phyloP scores from a whole-genome alignment of 768 basidiomycete genomes.

The Chiua virens region DNA sequence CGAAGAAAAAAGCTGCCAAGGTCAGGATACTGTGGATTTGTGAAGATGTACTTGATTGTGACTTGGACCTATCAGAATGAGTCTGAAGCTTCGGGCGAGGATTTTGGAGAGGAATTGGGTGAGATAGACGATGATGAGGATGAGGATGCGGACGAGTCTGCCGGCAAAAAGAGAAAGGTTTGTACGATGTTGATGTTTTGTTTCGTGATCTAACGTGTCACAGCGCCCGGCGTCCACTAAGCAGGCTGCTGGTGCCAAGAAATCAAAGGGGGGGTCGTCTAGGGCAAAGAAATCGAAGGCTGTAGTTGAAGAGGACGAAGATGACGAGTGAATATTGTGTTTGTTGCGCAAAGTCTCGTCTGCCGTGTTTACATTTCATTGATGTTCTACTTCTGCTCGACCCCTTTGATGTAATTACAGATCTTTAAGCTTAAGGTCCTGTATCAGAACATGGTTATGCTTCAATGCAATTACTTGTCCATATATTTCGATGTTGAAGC shows the following conservation, averaged over 20 bases:
- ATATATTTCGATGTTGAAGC: background rate
- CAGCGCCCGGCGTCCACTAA: conserved; percentile 47
- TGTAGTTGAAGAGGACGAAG: conserved; percentile 44
- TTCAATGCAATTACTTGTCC: conserved; percentile 2
- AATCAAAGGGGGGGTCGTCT: conserved; percentile 26
- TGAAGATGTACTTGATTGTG: background rate
- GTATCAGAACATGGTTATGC: conserved; percentile 4
- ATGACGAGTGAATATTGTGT: conserved; percentile 25
- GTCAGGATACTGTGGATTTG: conserved; percentile 18
- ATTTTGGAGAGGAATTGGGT: conserved; percentile 45
- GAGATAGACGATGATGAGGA: conserved; percentile 52
- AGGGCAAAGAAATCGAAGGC: conserved; percentile 45
- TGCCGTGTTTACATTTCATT: conserved; percentile 4
- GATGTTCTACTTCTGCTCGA: background rate
- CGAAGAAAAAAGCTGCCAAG: conserved; percentile 46
- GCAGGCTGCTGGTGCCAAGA: conserved; percentile 45
- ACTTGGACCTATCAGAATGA: conserved; percentile 22
- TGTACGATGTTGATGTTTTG: background rate
- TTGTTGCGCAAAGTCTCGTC: background rate
- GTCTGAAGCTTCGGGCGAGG: conserved; percentile 45
- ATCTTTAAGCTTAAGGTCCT: conserved; percentile 2
- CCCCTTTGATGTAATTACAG: conserved; percentile 6
- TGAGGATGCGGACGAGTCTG: conserved; percentile 34
- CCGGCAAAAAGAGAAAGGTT: conserved; percentile 73
- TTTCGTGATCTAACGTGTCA: conserved; percentile 3